phyloP scores from a whole-genome alignment of 768 basidiomycete species.

The Jaapia argillacea region DNA sequence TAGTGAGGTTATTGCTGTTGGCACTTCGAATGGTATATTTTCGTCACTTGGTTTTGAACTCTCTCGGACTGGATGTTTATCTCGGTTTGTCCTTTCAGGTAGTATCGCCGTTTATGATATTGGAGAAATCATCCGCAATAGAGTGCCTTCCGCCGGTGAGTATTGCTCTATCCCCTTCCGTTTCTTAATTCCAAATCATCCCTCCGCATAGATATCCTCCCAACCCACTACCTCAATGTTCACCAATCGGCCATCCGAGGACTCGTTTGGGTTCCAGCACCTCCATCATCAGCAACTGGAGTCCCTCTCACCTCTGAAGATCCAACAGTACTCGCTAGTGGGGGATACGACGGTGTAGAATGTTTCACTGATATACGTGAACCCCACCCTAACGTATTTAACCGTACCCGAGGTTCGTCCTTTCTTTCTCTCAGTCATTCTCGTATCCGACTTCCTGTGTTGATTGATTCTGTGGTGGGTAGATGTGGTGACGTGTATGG shows the following conservation, averaged over 20 bases:
- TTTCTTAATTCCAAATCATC: constrained; percentile 3
- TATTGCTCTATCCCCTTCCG: background rate
- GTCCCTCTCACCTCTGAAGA: constrained; percentile 35
- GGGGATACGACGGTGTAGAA: constrained; percentile 74
- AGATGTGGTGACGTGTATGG: constrained; percentile 66
- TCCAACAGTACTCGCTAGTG: constrained; percentile 67
- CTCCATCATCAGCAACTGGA: constrained; percentile 42
- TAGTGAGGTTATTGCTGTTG: constrained; percentile 72
- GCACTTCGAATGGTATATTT: constrained; percentile 87
- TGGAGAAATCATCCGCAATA: constrained; percentile 11
- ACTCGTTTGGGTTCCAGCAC: constrained; percentile 65
- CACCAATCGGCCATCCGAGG: constrained; percentile 79
- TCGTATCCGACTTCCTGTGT: background rate
- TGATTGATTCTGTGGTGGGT: constrained; percentile 2
- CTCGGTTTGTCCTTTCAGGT: constrained; percentile 14
- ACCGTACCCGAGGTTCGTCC: constrained; percentile 61
- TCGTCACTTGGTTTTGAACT: too few relatives aligned
- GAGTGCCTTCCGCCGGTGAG: background rate
- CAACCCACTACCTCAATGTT: constrained; percentile 60
- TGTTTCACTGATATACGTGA: constrained; percentile 74
- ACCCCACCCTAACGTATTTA: constrained; percentile 54
- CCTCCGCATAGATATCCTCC: constrained; percentile 34
- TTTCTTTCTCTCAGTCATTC: background rate
- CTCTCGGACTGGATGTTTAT: background rate
- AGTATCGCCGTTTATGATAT: constrained; percentile 24